These are phyloP conservation scores for Passalora sequoiae DNA, from an alignment of 2,329 filamentous ascomycete genomes.

Conservation along the genomic window DNA sequence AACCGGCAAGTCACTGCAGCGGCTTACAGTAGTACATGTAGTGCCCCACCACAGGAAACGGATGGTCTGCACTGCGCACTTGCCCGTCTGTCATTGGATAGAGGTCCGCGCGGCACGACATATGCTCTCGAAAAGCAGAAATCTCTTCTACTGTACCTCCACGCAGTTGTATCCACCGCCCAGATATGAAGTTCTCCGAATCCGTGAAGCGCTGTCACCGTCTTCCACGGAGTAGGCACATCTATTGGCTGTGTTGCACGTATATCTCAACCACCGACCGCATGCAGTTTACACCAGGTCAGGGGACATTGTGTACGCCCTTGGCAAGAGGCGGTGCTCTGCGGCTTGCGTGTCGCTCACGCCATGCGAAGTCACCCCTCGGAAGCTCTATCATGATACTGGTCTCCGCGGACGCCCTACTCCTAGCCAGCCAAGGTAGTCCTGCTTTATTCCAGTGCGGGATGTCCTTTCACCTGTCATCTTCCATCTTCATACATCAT, in stretches of 20 bases:
- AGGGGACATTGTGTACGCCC: background rate
- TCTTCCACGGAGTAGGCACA: no score
- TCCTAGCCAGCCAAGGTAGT: constrained; percentile 5
- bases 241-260: no score
- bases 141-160: constrained; percentile 1
- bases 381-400: background rate
- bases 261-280: no score
- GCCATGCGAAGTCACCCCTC: no score
- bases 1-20: no score
- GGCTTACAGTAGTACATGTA: no score
- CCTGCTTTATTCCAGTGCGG: background rate
- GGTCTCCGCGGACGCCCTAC: constrained; percentile 4
- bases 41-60: no score
- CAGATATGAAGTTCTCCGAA: no score
- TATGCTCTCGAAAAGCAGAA: background rate
- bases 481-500: constrained; percentile 2
- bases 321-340: constrained; percentile 1
- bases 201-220: no score
- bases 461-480: no score
- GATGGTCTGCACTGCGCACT: background rate
- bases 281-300: background rate
- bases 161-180: no score
- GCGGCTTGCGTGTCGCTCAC: constrained; percentile 7
- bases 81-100: background rate
- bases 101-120: background rate